Evolutionary conservation across 2,329 filamentous ascomycete species (phyloP), one percentile per base, ranked within the genome.

Genomic region (Sporothrix globosa): DNA sequence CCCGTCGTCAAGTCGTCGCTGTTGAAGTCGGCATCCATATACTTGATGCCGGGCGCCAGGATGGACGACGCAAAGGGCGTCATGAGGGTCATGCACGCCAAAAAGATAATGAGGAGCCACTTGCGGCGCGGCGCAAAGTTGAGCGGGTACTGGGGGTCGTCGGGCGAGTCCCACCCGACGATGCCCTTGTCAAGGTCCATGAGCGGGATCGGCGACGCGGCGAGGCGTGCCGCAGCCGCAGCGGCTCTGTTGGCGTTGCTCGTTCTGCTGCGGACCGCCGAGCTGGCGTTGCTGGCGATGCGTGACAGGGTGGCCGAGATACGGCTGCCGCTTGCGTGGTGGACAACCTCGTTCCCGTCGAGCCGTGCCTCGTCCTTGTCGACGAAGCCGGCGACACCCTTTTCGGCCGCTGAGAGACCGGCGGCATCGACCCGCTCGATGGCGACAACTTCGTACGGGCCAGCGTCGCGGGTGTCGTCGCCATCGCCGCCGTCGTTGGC

Each of bases 21-120:
- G 54, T 80, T 73, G 69, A 87, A 85, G 39, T 86, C 84, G 13
- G 72, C 72, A 73, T 82, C 81, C 30, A 86, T 77, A 46, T 78
- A 76, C 1, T 72, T 70, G 68, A 85, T 83, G 44, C 83, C 84
- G 2, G 85, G 85, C 1, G 85, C 82, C 21, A 86, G 78, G 69
- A 90, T 90, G 1, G 88, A 88, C 7, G 88, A 90, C 0, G 88
- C 87, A 34, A 91, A 86, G 0, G 89, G 88, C 0, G 88, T 89
- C 75, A 91, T 86, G 73, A 91, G 85, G 10, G 88, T 90, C 76
- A 90, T 90, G 72, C 81, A 79, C 0, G 87, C 84, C 24, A 91
- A 83, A 21, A 87, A 82, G 63, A 82, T 77, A 7, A 86, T 84
- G 48, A 86, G 83, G 21, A 83, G 77, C 87, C 88, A 90, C 79